Percentiles rank a stretch among this genome's conserved stretches.
Conservation (phyloP, 2,329 filamentous ascomycete genomes). For the Penicillium sp. region DNA sequence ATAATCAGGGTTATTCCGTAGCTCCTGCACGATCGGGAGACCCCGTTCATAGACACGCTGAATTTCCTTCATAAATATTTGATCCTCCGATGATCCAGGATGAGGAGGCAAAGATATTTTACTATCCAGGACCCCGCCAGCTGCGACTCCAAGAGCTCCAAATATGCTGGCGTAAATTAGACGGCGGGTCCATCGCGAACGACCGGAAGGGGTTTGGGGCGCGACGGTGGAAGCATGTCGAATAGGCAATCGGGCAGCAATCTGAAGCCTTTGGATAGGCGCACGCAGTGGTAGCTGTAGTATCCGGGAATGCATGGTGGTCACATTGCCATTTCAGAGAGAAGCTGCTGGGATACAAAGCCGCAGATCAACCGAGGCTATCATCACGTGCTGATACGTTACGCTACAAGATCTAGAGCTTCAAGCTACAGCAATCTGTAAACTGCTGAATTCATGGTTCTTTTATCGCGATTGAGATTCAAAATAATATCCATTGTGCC, state of each 20-base stretch:
- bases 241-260: conserved; percentile 4
- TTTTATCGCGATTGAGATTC: not conserved
- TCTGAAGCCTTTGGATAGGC: not conserved
- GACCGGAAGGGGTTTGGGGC: conserved; percentile 15
- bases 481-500: not conserved
- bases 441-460: not conserved
- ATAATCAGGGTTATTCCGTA: conserved; percentile 42
- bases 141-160: conserved; percentile 30
- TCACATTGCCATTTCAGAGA: conserved; percentile 22
- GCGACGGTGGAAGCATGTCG: conserved; percentile 25
- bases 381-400: conserved; percentile 10
- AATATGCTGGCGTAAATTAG: conserved; percentile 38
- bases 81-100: conserved; percentile 39
- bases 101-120: conserved; percentile 26
- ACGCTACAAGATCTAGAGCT: not conserved
- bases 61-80: conserved; percentile 30
- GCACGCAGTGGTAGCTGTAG: conserved; percentile 23
- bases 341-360: not conserved
- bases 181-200: conserved; percentile 37
- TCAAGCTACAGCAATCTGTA: not conserved
- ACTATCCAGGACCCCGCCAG: conserved; percentile 26
- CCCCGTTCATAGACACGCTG: conserved; percentile 31
- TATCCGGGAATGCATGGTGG: conserved; percentile 28
- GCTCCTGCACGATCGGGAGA: conserved; percentile 38
- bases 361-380: not conserved